A percentile compares a stretch with the other conserved stretches of the same genome.
phyloP scores from a whole-genome alignment of 495 filamentous ascomycete genomes.

The Penicillium alfredii region DNA sequence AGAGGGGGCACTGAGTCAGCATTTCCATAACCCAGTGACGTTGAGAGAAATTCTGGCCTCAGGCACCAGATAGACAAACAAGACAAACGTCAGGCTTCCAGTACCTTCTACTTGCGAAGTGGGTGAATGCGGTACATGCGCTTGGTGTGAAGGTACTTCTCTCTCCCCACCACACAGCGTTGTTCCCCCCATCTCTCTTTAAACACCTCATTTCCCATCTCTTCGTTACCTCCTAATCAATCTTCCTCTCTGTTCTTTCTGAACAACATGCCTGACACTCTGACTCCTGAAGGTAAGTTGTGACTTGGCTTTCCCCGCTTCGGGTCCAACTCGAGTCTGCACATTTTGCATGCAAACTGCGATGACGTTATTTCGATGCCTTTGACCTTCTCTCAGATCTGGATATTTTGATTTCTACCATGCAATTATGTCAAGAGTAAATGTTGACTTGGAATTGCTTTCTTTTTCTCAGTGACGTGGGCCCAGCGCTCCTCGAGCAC shows the following conservation, averaged over 20 bases:
- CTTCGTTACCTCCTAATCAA: conserved; percentile 6
- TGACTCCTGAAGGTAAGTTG: conserved; percentile 39
- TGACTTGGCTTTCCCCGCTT: conserved; percentile 35
- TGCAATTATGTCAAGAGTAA: background rate
- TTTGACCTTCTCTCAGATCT: too few relatives aligned
- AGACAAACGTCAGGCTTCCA: conserved; percentile 35
- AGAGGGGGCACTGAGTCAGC: conserved; percentile 16
- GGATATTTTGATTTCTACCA: conserved; percentile 1
- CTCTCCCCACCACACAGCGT: conserved; percentile 13
- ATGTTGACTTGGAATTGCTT: conserved; percentile 16
- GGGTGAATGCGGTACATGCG: conserved; percentile 14
- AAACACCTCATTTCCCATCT: conserved; percentile 5
- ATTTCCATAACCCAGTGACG: conserved; percentile 12
- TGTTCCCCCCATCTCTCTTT: conserved; percentile 10
- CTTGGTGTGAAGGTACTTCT: conserved; percentile 8
- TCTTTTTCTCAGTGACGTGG: conserved; percentile 69
- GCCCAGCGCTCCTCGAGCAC: conserved; percentile 84
- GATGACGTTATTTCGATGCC: too few relatives aligned
- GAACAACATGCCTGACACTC: conserved; percentile 28
- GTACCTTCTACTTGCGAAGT: conserved; percentile 34
- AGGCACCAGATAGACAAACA: conserved; percentile 26
- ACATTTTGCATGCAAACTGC: conserved; percentile 20
- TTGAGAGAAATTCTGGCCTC: conserved; percentile 11
- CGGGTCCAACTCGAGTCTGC: conserved; percentile 14
- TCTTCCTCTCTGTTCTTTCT: background rate